phyloP scores from a whole-genome alignment of 257 asterid species.

The Solanum chaucha region DNA sequence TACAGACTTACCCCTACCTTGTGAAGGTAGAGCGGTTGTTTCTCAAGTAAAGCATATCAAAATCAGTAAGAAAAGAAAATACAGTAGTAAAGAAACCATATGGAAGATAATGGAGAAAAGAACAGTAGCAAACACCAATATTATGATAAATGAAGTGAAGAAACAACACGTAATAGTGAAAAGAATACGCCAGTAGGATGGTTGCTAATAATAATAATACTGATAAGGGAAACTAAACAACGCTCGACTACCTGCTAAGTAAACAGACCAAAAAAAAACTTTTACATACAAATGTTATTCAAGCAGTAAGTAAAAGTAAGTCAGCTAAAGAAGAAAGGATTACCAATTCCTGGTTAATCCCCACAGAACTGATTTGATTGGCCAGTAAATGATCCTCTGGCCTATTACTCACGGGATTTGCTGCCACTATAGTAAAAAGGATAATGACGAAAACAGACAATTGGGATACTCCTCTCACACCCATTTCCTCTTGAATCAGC shows the following conservation, averaged over 20 bases:
- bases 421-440: conserved; percentile 23
- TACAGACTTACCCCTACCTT: not conserved
- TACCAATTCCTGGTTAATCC: conserved; percentile 50
- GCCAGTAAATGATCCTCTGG: conserved; percentile 27
- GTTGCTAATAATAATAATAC: not conserved
- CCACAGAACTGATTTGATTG: conserved; percentile 27
- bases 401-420: conserved; percentile 28
- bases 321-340: not conserved
- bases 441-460: conserved; percentile 24
- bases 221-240: not conserved
- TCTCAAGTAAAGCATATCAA: not conserved
- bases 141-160: not conserved
- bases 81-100: not conserved
- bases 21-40: not conserved
- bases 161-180: not conserved
- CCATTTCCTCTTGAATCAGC: conserved; percentile 36
- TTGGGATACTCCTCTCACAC: conserved; percentile 17
- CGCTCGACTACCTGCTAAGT: not conserved
- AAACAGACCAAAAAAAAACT: not conserved
- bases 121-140: not conserved
- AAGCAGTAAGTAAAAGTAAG: not conserved
- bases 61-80: not conserved
- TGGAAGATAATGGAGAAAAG: not conserved
- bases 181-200: not conserved
- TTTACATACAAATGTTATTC: not conserved